Evolutionary conservation across 768 basidiomycete genomes (phyloP).

Genomic region (Tricholoma sp.): DNA sequence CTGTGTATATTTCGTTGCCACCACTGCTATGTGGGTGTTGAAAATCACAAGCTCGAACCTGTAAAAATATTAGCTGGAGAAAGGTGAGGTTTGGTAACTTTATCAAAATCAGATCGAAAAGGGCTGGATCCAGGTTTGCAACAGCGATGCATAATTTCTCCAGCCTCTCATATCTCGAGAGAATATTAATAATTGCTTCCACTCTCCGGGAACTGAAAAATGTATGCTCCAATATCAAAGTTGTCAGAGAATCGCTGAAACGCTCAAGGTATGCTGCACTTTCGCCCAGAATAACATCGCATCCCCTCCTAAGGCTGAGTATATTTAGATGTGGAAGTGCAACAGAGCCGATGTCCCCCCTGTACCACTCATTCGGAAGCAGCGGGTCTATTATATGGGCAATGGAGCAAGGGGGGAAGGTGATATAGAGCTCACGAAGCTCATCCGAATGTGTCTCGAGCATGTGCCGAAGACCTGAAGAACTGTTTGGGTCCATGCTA

Average conservation of each 20-base stretch:
- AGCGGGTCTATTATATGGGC: background rate
- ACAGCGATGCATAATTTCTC: background rate
- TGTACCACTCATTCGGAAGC: background rate
- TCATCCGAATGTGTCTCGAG: background rate
- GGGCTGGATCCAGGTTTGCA: background rate
- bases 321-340: background rate
- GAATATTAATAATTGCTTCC: background rate
- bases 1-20: background rate
- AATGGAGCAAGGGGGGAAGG: background rate
- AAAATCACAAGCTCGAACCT: background rate
- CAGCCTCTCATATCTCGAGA: background rate
- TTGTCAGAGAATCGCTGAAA: background rate
- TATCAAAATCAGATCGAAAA: background rate
- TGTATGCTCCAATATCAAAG: background rate
- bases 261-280: background rate
- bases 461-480: background rate
- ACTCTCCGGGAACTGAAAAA: background rate
- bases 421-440: background rate
- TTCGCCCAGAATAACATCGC: background rate
- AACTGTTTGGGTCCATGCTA: background rate
- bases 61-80: background rate
- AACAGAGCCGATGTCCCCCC: background rate
- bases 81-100: background rate
- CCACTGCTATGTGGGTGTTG: background rate
- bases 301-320: background rate